Evolutionary conservation across 2,329 filamentous ascomycete genomes (phyloP).

Genomic region (Albifimbria verrucaria): DNA sequence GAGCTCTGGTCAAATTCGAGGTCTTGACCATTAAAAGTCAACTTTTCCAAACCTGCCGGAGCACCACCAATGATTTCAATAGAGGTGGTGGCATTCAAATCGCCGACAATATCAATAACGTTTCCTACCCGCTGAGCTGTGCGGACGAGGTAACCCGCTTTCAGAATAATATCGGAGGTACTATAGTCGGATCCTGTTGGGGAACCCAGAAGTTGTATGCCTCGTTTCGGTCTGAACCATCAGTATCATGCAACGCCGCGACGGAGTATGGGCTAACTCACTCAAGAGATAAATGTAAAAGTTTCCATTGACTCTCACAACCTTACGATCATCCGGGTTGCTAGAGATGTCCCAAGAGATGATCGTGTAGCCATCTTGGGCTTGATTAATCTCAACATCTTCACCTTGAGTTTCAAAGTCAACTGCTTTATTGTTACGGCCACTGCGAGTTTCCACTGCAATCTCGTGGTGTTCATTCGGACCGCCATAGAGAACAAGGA

Average conservation of each 20-base stretch:
- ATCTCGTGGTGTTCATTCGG: slow-evolving; percentile 59
- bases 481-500: slow-evolving; percentile 59
- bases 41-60: slow-evolving; percentile 8
- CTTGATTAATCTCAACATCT: slow-evolving; percentile 7
- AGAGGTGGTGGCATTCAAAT: slow-evolving; percentile 15
- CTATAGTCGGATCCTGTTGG: slow-evolving; percentile 11
- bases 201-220: slow-evolving; percentile 22
- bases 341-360: slow-evolving; percentile 48
- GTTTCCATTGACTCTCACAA: slow-evolving; percentile 45
- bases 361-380: slow-evolving; percentile 10
- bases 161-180: slow-evolving; percentile 17
- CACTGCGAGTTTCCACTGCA: background rate
- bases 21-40: slow-evolving; percentile 14
- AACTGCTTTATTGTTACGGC: background rate
- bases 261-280: slow-evolving; percentile 25
- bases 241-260: slow-evolving; percentile 5
- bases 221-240: slow-evolving; percentile 15
- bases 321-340: slow-evolving; percentile 37
- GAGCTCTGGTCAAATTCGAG: slow-evolving; percentile 12
- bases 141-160: slow-evolving; percentile 18
- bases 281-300: slow-evolving; percentile 56
- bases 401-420: slow-evolving; percentile 29
- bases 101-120: slow-evolving; percentile 16
- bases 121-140: slow-evolving; percentile 11
- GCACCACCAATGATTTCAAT: slow-evolving; percentile 19